A percentile compares a stretch with the other conserved stretches of the same genome.
Evolutionary conservation across 2,329 filamentous ascomycete species (phyloP).

Genomic region (Beauveria varroae): DNA sequence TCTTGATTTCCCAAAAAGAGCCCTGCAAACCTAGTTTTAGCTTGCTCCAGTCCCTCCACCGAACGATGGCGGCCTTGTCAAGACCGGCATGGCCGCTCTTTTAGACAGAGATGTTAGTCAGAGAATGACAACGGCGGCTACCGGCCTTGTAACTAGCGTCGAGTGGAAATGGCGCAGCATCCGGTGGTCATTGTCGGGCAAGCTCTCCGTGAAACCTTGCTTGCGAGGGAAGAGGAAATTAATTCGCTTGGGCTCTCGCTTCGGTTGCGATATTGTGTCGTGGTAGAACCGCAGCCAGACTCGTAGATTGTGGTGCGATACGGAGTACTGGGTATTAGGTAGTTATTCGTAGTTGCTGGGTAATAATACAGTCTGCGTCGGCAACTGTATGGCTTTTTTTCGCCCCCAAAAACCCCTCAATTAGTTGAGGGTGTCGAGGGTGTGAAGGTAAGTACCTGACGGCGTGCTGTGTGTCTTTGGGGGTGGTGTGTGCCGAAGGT

Average conservation of each 20-base stretch:
- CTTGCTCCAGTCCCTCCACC: neutral
- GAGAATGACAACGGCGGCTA: neutral
- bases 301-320: neutral
- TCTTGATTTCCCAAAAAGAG: neutral
- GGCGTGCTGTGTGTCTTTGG: neutral
- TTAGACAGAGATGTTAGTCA: neutral
- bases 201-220: neutral
- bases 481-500: neutral
- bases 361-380: neutral
- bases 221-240: neutral
- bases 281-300: neutral
- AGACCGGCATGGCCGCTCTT: neutral
- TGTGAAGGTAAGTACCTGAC: neutral
- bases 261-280: neutral
- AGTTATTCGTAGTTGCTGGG: no score
- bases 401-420: constrained; percentile 1
- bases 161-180: neutral
- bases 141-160: neutral
- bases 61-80: neutral
- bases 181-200: neutral
- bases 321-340: neutral
- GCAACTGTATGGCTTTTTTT: neutral
- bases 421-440: neutral
- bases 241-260: neutral
- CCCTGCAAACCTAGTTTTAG: neutral